These are phyloP conservation scores for Talaromyces adpressus DNA, from an alignment of 495 filamentous ascomycete genomes.

Conservation along the genomic window DNA sequence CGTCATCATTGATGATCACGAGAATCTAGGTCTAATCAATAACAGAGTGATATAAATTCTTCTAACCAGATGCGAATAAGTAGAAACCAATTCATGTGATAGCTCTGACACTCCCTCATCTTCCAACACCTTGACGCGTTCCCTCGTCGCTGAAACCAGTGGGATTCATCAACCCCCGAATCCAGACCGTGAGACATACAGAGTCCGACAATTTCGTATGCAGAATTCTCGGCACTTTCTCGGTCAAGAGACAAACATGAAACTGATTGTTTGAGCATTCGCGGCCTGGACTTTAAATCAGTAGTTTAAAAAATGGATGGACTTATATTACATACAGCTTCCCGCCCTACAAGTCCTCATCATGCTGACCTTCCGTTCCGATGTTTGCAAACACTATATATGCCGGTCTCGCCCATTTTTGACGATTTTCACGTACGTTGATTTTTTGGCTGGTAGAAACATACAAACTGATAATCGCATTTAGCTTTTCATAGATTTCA, in stretches of 20 bases:
- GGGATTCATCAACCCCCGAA: background rate
- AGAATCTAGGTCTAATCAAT: background rate
- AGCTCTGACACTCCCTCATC: background rate
- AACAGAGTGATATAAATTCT: background rate
- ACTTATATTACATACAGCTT: background rate
- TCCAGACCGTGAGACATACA: background rate
- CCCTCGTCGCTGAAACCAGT: background rate
- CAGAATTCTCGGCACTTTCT: background rate
- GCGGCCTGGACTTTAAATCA: background rate
- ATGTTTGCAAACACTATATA: background rate
- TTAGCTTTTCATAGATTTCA: background rate
- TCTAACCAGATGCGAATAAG: background rate
- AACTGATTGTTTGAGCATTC: background rate
- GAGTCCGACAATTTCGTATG: background rate
- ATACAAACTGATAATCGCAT: background rate
- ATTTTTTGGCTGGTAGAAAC: background rate
- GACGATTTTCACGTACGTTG: background rate
- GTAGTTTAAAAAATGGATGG: background rate
- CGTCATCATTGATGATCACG: background rate
- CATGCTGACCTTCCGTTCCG: background rate
- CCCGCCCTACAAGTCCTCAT: background rate
- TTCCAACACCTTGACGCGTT: background rate
- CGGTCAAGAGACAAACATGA: background rate
- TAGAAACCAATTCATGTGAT: background rate
- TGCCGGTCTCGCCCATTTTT: background rate